These are phyloP conservation scores for Lagenidium sp. DNA, from an alignment of 352 stramenopile genomes.

Conservation along the genomic window DNA sequence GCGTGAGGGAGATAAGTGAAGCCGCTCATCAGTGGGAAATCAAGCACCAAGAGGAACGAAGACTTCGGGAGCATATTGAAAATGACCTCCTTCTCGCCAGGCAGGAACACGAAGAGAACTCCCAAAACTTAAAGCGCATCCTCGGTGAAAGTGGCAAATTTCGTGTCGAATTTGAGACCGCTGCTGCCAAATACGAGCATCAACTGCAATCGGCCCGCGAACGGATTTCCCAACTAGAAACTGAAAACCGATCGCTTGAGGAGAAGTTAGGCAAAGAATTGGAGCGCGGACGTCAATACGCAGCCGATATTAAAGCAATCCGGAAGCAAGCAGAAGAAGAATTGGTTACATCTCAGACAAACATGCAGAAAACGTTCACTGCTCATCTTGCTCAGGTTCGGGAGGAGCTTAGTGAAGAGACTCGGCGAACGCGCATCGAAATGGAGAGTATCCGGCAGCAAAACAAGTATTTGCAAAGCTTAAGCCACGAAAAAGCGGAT, in stretches of 20 bases:
- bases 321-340: conserved; percentile 22
- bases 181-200: conserved; percentile 37
- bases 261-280: conserved; percentile 30
- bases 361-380: conserved; percentile 15
- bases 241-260: too few species aligned
- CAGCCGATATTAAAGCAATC: conserved; percentile 22
- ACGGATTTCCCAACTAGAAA: too few species aligned
- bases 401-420: conserved; percentile 15
- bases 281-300: too few species aligned
- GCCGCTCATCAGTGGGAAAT: conserved; percentile 15
- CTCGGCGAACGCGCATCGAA: conserved; percentile 3
- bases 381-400: conserved; percentile 7
- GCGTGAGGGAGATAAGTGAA: conserved; percentile 17
- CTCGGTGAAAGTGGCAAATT: conserved; percentile 32
- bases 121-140: conserved; percentile 21
- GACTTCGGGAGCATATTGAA: conserved; percentile 17
- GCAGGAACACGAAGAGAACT: conserved; percentile 22
- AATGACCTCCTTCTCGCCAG: conserved; percentile 7
- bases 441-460: conserved; percentile 28
- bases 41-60: conserved; percentile 16
- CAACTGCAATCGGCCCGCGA: conserved; percentile 34
- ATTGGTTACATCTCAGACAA: conserved; percentile 7
- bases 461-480: conserved; percentile 35
- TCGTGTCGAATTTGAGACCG: conserved; percentile 30
- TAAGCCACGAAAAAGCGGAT: conserved; percentile 38